phyloP scores from a whole-genome alignment of 2,329 filamentous ascomycete species.

The Hymenoscyphus repandus region DNA sequence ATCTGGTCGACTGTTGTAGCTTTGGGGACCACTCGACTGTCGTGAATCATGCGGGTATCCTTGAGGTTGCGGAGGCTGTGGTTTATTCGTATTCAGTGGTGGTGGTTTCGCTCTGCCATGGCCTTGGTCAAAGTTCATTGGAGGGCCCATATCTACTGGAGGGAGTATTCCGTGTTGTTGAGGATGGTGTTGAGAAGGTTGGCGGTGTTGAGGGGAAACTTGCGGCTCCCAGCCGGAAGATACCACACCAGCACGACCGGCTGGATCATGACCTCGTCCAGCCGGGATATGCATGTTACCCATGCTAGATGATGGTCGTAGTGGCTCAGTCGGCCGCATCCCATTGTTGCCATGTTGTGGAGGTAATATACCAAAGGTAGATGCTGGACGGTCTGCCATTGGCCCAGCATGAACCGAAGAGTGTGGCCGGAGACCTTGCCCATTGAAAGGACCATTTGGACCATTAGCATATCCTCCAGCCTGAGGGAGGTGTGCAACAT shows the following conservation, averaged over 20 bases:
- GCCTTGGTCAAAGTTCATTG: slow-evolving; percentile 14
- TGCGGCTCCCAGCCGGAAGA: slow-evolving; percentile 44
- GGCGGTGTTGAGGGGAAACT: slow-evolving; percentile 36
- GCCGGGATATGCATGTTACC: slow-evolving; percentile 42
- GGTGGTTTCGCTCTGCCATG: slow-evolving; percentile 13
- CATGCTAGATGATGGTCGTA: slow-evolving; percentile 41
- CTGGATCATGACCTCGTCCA: slow-evolving; percentile 22
- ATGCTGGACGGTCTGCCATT: slow-evolving; percentile 35
- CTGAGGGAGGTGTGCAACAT: slow-evolving; percentile 44
- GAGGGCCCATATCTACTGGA: slow-evolving; percentile 17
- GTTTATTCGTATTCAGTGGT: slow-evolving; percentile 21
- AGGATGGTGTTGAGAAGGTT: slow-evolving; percentile 30
- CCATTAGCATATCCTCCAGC: neutral
- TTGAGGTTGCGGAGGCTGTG: slow-evolving; percentile 7
- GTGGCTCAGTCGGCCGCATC: slow-evolving; percentile 12
- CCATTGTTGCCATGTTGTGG: slow-evolving; percentile 29
- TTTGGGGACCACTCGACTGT: slow-evolving; percentile 4
- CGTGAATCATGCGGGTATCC: slow-evolving; percentile 11
- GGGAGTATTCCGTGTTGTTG: slow-evolving; percentile 11
- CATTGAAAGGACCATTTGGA: slow-evolving; percentile 28
- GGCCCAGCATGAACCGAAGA: slow-evolving; percentile 37
- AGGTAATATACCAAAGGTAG: slow-evolving; percentile 47
- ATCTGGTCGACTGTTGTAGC: slow-evolving; percentile 2
- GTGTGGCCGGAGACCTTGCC: slow-evolving; percentile 42
- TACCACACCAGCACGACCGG: slow-evolving; percentile 26